Percentiles rank a stretch among this genome's conserved stretches.
Conservation (phyloP, 441 rosid genomes). For the Lepidium campestre region DNA sequence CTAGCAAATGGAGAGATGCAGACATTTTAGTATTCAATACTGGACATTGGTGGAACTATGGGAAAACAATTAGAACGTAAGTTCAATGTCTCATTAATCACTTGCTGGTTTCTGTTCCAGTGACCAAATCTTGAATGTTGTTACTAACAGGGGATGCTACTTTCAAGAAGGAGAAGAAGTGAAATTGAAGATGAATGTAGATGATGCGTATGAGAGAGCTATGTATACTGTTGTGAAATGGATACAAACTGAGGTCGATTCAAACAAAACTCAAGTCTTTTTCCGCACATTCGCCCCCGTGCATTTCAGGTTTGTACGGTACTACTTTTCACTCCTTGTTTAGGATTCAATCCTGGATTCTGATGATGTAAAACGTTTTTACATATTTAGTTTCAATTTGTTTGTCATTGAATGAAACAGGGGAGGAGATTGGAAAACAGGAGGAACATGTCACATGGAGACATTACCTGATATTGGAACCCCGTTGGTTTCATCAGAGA, state of each 20-base stretch:
- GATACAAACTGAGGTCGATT: slow-evolving; percentile 60
- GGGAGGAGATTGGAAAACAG: slow-evolving; percentile 82
- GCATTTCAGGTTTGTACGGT: slow-evolving; percentile 75
- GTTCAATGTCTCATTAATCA: neutral
- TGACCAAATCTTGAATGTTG: slow-evolving; percentile 1
- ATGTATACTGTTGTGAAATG: slow-evolving; percentile 62
- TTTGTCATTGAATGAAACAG: slow-evolving; percentile 27
- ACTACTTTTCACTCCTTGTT: neutral
- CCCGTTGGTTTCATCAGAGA: slow-evolving; percentile 45
- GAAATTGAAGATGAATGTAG: slow-evolving; percentile 53
- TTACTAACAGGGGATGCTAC: slow-evolving; percentile 64
- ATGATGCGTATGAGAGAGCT: slow-evolving; percentile 57
- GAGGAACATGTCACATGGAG: slow-evolving; percentile 85
- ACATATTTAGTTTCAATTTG: neutral
- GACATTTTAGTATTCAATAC: slow-evolving; percentile 76
- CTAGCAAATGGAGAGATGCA: slow-evolving; percentile 62
- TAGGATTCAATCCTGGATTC: neutral
- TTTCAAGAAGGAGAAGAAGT: slow-evolving; percentile 72
- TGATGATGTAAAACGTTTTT: neutral
- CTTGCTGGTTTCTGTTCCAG: neutral
- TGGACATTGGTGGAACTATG: slow-evolving; percentile 98
- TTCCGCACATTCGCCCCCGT: slow-evolving; percentile 92
- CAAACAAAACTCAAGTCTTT: slow-evolving; percentile 71
- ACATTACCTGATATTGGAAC: slow-evolving; percentile 61
- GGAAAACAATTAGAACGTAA: slow-evolving; percentile 76